These are phyloP conservation scores for Parastagonospora avenae DNA, from an alignment of 2,329 filamentous ascomycete species.

Conservation along the genomic window DNA sequence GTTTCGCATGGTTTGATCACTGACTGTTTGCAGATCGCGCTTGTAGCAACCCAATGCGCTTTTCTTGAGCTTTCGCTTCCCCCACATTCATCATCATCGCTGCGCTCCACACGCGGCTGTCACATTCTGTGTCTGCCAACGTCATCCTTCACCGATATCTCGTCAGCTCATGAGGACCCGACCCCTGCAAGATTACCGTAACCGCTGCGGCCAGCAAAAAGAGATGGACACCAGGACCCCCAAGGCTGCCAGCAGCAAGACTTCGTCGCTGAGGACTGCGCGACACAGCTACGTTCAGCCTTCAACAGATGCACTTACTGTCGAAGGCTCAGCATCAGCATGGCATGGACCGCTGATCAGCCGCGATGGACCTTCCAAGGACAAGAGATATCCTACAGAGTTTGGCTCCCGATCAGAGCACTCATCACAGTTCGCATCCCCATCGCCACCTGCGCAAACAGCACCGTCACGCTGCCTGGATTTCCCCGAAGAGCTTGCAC, in stretches of 20 bases:
- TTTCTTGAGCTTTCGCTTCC: slow-evolving; percentile 36
- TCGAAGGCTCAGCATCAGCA: slow-evolving; percentile 24
- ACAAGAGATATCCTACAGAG: slow-evolving; percentile 21
- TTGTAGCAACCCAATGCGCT: slow-evolving; percentile 37
- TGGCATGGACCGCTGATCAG: slow-evolving; percentile 28
- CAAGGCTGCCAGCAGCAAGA: slow-evolving; percentile 34
- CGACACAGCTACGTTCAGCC: slow-evolving; percentile 23
- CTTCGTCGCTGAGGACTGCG: slow-evolving; percentile 25
- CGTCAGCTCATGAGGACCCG: slow-evolving; percentile 32
- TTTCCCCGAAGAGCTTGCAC: slow-evolving; percentile 45
- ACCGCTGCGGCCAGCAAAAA: slow-evolving; percentile 23
- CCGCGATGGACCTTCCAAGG: slow-evolving; percentile 22
- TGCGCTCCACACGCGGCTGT: slow-evolving; percentile 20
- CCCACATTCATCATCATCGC: slow-evolving; percentile 30
- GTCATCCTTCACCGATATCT: slow-evolving; percentile 15
- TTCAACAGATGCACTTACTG: slow-evolving; percentile 17
- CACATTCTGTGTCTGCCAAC: slow-evolving; percentile 14
- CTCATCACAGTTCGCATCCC: slow-evolving; percentile 1
- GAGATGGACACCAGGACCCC: slow-evolving; percentile 40
- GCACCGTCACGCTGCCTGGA: slow-evolving; percentile 20
- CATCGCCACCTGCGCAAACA: slow-evolving; percentile 6
- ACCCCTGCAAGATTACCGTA: slow-evolving; percentile 26
- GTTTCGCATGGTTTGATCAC: slow-evolving; percentile 46
- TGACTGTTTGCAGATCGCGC: slow-evolving; percentile 44
- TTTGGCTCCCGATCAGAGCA: neutral